Percentiles rank a stretch among this genome's conserved stretches.
Conservation (phyloP, 78 protist species). For the Dictyostelium firmibasis region DNA sequence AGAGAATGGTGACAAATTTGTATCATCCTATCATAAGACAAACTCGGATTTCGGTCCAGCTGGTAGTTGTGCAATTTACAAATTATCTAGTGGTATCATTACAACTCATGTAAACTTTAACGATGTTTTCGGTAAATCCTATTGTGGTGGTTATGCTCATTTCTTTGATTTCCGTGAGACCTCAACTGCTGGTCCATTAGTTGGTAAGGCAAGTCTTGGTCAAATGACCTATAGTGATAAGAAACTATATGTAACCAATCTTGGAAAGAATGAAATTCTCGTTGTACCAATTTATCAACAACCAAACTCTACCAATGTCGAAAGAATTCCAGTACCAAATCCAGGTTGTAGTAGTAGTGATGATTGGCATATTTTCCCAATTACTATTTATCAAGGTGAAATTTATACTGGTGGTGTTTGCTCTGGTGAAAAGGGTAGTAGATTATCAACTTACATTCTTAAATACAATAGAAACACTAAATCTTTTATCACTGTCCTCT, state of each 20-base stretch:
- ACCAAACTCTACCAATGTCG: background rate
- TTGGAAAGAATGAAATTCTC: slow-evolving; percentile 11
- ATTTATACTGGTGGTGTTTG: slow-evolving; percentile 60
- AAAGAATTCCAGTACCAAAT: slow-evolving; percentile 1
- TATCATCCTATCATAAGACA: slow-evolving; percentile 16
- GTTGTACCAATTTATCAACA: background rate
- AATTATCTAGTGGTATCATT: background rate
- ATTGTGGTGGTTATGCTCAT: slow-evolving; percentile 26
- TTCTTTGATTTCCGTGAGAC: slow-evolving; percentile 24
- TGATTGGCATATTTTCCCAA: slow-evolving; percentile 50
- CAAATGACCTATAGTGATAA: background rate
- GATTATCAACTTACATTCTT: slow-evolving; percentile 21
- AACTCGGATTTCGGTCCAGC: slow-evolving; percentile 49
- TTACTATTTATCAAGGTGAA: background rate
- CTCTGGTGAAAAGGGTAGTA: slow-evolving; percentile 32
- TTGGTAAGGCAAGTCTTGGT: slow-evolving; percentile 50
- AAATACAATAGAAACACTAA: background rate
- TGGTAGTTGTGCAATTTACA: slow-evolving; percentile 52
- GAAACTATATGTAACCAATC: slow-evolving; percentile 31
- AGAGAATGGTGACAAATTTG: background rate
- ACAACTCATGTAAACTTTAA: background rate
- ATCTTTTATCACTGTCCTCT: background rate
- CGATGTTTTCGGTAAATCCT: slow-evolving; percentile 5
- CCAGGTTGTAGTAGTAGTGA: slow-evolving; percentile 29
- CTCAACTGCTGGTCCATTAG: background rate